phyloP scores from a whole-genome alignment of 768 basidiomycete species.

The Phanerochaete sordida region DNA sequence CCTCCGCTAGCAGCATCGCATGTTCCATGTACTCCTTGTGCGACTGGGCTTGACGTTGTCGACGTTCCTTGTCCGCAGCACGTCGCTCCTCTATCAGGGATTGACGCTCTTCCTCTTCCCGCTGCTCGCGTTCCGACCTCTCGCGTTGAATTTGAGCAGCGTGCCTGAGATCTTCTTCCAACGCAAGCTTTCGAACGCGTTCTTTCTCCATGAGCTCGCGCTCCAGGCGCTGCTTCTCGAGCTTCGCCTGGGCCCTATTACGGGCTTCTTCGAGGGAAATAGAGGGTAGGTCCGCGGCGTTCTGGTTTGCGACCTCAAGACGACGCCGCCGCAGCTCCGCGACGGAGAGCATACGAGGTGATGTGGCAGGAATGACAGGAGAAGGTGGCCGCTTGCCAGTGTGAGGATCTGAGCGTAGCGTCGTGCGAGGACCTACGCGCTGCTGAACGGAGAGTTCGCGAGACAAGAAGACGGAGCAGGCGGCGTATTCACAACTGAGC shows the following conservation, averaged over 20 bases:
- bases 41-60: slow-evolving; percentile 15
- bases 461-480: slow-evolving; percentile 6
- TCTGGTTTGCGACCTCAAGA: neutral
- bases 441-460: neutral
- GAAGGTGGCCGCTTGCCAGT: neutral
- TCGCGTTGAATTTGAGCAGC: slow-evolving; percentile 22
- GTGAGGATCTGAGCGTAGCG: neutral
- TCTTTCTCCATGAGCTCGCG: slow-evolving; percentile 22
- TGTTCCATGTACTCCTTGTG: slow-evolving; percentile 12
- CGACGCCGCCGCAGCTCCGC: slow-evolving; percentile 1
- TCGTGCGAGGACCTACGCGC: neutral
- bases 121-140: slow-evolving; percentile 19
- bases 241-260: slow-evolving; percentile 22
- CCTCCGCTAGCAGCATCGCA: slow-evolving; percentile 5
- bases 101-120: slow-evolving; percentile 21
- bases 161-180: slow-evolving; percentile 25
- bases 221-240: slow-evolving; percentile 20
- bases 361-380: neutral
- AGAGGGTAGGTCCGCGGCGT: slow-evolving; percentile 5
- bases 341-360: slow-evolving; percentile 7
- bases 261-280: slow-evolving; percentile 20
- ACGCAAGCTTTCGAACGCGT: slow-evolving; percentile 18
- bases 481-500: slow-evolving; percentile 6
- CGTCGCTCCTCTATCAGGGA: slow-evolving; percentile 15
- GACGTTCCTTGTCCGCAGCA: slow-evolving; percentile 11